Percentiles rank a stretch among this genome's conserved stretches.
Conservation (phyloP, 805 yeast species). For the Hanseniaspora valbyensis region DNA sequence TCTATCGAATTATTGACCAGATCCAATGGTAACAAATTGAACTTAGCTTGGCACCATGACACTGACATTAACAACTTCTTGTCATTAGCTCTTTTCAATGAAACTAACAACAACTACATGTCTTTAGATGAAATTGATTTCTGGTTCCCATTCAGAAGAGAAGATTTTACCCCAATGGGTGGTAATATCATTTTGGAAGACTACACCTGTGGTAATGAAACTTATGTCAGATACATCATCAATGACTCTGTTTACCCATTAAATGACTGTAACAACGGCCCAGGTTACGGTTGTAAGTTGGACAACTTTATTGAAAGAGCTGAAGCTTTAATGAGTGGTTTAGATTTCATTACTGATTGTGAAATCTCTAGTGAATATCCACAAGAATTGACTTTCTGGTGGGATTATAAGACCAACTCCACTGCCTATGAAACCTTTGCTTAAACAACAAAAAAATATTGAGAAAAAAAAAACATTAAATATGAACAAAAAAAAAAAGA, state of each 20-base stretch:
- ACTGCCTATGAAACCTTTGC: conserved; percentile 16
- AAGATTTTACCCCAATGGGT: conserved; percentile 48
- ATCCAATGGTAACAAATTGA: conserved; percentile 35
- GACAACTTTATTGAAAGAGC: conserved; percentile 29
- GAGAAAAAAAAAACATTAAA: too few relatives aligned
- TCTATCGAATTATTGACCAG: conserved; percentile 38
- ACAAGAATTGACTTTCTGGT: conserved; percentile 22
- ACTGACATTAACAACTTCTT: conserved; percentile 50
- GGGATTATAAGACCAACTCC: conserved; percentile 20
- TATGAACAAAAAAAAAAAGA: too few relatives aligned
- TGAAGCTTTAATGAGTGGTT: conserved; percentile 26
- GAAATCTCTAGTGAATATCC: conserved; percentile 17
- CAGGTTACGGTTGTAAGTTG: conserved; percentile 40
- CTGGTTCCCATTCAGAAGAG: conserved; percentile 37
- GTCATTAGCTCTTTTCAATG: conserved; percentile 43
- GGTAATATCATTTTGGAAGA: conserved; percentile 43
- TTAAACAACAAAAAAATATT: too few relatives aligned
- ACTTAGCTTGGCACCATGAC: conserved; percentile 61
- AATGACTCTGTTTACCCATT: conserved; percentile 49
- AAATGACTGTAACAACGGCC: conserved; percentile 41
- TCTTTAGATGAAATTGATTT: conserved; percentile 37
- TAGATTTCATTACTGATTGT: conserved; percentile 29
- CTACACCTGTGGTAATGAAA: conserved; percentile 29
- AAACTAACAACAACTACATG: conserved; percentile 28
- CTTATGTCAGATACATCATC: conserved; percentile 38